Evolutionary conservation across 2,329 filamentous ascomycete species (phyloP).

Genomic region (Trichophyton mentagrophytes): DNA sequence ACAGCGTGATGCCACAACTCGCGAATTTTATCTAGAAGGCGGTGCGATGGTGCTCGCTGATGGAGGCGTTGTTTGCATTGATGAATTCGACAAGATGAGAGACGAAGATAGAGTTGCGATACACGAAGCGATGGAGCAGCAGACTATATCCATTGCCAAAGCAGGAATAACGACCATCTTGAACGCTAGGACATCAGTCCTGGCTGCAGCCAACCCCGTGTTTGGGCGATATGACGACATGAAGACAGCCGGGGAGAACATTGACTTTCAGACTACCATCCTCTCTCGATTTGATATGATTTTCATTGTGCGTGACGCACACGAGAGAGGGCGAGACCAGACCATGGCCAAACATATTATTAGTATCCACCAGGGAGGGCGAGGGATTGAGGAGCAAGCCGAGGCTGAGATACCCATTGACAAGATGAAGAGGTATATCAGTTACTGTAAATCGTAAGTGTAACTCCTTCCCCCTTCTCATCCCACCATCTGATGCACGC

Average conservation of each 20-base stretch:
- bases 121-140: conserved; percentile 99
- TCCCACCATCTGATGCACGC: conserved; percentile 11
- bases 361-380: conserved; percentile 87
- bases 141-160: conserved; percentile 98
- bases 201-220: conserved; percentile 92
- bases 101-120: conserved; percentile 97
- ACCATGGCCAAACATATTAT: conserved; percentile 94
- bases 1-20: conserved; percentile 77
- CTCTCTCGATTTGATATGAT: conserved; percentile 99
- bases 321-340: conserved; percentile 80
- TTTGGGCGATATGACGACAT: conserved; percentile 97
- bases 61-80: conserved; percentile 93
- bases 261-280: conserved; percentile 98
- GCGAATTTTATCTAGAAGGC: conserved; percentile 95
- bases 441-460: conserved; percentile 87
- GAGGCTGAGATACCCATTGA: conserved; percentile 87
- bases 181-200: conserved; percentile 85
- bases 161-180: conserved; percentile 97
- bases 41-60: conserved; percentile 98
- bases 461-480: not conserved
- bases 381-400: conserved; percentile 64
- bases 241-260: conserved; percentile 95
- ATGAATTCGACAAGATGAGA: conserved; percentile 99
- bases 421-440: conserved; percentile 94
- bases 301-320: conserved; percentile 94